These are phyloP conservation scores for Mycosphaerella sp. DNA, from an alignment of 2,329 filamentous ascomycete species.

Conservation along the genomic window DNA sequence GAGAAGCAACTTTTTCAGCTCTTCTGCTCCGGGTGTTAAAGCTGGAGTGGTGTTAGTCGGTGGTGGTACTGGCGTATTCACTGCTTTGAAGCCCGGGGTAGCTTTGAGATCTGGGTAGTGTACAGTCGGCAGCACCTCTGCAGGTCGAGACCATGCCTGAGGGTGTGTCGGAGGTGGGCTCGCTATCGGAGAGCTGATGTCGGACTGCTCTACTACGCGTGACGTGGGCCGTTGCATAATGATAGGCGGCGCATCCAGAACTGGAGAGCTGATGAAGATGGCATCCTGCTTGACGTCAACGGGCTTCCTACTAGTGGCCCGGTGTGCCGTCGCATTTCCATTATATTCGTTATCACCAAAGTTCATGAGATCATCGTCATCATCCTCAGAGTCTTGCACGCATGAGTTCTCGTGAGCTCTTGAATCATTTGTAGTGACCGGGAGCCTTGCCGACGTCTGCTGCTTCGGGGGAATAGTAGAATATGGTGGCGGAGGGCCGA, in stretches of 20 bases:
- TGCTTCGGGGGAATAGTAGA: constrained; percentile 35
- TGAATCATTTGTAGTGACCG: background rate
- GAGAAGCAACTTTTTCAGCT: constrained; percentile 10
- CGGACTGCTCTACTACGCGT: background rate
- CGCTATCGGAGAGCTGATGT: background rate
- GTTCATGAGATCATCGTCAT: constrained; percentile 28
- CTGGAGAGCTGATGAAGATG: constrained; percentile 2
- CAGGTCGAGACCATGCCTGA: background rate
- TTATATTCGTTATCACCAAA: constrained; percentile 12
- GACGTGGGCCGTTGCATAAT: background rate
- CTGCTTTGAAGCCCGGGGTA: background rate
- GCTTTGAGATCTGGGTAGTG: constrained; percentile 8
- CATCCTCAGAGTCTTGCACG: constrained; percentile 27
- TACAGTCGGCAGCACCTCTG: background rate
- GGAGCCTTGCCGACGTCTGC: constrained; percentile 1
- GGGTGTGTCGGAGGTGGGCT: background rate
- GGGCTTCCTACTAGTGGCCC: background rate
- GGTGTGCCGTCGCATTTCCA: constrained; percentile 1
- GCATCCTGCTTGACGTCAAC: background rate
- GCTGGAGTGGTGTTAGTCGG: constrained; percentile 15
- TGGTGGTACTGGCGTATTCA: constrained; percentile 7
- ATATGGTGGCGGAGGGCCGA: constrained; percentile 39
- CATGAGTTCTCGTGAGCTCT: background rate
- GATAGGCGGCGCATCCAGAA: background rate
- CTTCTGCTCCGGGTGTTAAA: constrained; percentile 10